Base-by-base conservation (phyloP, 495 filamentous ascomycete genomes). In the Tuber umbilicatum region DNA sequence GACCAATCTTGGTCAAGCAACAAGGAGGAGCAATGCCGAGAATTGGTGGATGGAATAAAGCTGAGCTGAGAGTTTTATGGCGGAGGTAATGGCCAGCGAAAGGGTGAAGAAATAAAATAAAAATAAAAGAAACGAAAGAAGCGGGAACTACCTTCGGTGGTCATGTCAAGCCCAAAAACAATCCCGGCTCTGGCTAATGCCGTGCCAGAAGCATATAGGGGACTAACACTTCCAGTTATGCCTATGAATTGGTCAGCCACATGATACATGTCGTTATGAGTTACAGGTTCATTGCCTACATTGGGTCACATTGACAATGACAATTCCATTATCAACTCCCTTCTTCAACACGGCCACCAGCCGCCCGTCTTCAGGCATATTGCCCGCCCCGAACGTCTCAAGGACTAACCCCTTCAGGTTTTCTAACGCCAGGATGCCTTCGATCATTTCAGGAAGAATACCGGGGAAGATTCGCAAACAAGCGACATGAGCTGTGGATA, bases 351-450 rank as follows among this genome's bases (percentile, higher is more conserved):
- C 92, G 47, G 90, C 90, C 68, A 92, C 96, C 82, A 99, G 86
- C 69, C 89, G 90, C 38, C 90, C 91, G 83, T 98, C 95, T 43
- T 89, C 90, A 2, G 95, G 95, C 0, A 94, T 93, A 83, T 97
- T 99, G 42, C 95, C 95, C 76, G 94, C 92, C 42, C 95, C 95
- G 83, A 97, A 99, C 0, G 95, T 97, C 86, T 97, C 94, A 39
- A 99, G 86, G 31, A 99, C 90, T 64, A 99, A 84, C 0, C 95
- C 95, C 70, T 91, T 88, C 17, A 99, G 85, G 17, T 90, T 89
- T 6, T 92, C 88, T n/a, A 95, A 83, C 42, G 87, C 86, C 73
- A 98, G 85, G 31, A 99, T 93, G 9, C 91, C 91, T 82, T 97
- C 93, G 21, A 99, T 89, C 93, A 99, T 97, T 78, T 94, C 91